A percentile compares a stretch with the other conserved stretches of the same genome.
Evolutionary conservation across 805 yeast genomes (phyloP).

Genomic region (Saturnispora dispora): DNA sequence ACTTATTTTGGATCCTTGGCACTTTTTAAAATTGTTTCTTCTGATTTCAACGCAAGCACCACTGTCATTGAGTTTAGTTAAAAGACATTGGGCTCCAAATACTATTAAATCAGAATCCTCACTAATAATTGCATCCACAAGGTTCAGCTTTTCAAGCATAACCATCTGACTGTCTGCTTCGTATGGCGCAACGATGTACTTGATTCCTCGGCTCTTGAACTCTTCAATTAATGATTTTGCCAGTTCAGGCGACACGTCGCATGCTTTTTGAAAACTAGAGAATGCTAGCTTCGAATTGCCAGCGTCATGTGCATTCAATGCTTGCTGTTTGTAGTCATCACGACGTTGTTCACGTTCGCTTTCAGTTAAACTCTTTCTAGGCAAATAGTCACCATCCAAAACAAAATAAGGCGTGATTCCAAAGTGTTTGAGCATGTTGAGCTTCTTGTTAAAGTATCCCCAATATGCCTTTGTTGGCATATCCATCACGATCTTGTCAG

Average conservation of each 20-base stretch:
- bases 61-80: conserved; percentile 72
- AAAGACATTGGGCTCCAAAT: conserved; percentile 69
- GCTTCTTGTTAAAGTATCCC: conserved; percentile 55
- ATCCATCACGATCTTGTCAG: conserved; percentile 68
- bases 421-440: conserved; percentile 55
- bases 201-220: conserved; percentile 47
- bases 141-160: conserved; percentile 62
- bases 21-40: conserved; percentile 39
- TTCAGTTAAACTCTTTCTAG: conserved; percentile 71
- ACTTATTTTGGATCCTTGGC: conserved; percentile 33
- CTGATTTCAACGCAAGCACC: conserved; percentile 63
- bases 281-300: conserved; percentile 57
- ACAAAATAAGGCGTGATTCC: conserved; percentile 80
- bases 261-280: conserved; percentile 64
- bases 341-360: conserved; percentile 50
- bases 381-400: conserved; percentile 85
- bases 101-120: conserved; percentile 91
- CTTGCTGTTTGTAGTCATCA: conserved; percentile 47
- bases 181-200: conserved; percentile 89
- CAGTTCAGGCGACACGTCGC: conserved; percentile 85
- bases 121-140: conserved; percentile 78
- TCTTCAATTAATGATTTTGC: conserved; percentile 77
- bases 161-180: conserved; percentile 99
- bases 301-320: conserved; percentile 37
- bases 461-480: conserved; percentile 65